A percentile compares a stretch with the other conserved stretches of the same genome.
These are phyloP conservation scores for Russula brevipes DNA, from an alignment of 768 basidiomycete species.

Conservation along the genomic window DNA sequence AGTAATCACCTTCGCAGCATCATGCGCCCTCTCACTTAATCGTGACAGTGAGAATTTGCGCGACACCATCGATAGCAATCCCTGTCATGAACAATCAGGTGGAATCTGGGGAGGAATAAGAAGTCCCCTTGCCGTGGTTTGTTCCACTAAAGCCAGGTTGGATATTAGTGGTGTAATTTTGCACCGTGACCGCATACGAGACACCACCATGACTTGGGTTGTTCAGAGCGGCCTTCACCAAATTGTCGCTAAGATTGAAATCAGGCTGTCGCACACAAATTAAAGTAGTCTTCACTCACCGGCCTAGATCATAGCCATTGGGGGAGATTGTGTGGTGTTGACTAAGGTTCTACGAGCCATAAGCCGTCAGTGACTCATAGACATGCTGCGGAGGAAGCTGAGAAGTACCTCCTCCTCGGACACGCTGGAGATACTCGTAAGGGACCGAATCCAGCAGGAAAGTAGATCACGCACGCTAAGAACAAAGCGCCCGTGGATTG, in stretches of 20 bases:
- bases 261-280: neutral
- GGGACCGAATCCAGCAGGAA: neutral
- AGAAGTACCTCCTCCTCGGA: conserved; percentile 42
- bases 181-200: conserved; percentile 41
- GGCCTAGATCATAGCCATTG: conserved; percentile 47
- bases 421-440: conserved; percentile 32
- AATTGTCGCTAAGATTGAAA: conserved; percentile 31
- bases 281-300: conserved; percentile 29
- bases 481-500: conserved; percentile 52
- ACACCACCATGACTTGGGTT: conserved; percentile 39
- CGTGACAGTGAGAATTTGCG: conserved; percentile 47
- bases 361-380: neutral
- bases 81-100: conserved; percentile 32
- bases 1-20: neutral
- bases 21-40: conserved; percentile 31
- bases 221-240: conserved; percentile 39
- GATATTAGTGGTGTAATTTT: conserved; percentile 48
- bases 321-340: conserved; percentile 38
- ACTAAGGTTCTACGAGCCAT: no score
- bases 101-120: neutral
- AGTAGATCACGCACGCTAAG: conserved; percentile 42
- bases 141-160: conserved; percentile 43
- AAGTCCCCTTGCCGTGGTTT: conserved; percentile 39
- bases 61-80: conserved; percentile 56
- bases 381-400: neutral